phyloP scores from a whole-genome alignment of 2,329 filamentous ascomycete genomes.

The Paramyrothecium roridum region DNA sequence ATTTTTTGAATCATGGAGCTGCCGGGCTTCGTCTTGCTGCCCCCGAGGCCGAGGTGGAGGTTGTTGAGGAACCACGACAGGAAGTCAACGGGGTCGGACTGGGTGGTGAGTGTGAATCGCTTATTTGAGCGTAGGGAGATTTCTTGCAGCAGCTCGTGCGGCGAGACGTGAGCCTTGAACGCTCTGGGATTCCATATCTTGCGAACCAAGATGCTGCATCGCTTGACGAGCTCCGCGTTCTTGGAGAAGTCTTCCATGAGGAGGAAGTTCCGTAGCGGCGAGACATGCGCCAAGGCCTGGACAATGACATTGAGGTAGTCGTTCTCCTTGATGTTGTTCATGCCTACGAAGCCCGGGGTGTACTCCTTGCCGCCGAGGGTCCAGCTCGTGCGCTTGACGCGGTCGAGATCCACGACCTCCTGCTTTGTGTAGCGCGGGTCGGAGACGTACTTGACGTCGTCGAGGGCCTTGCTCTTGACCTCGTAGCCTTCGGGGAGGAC shows the following conservation, averaged over 20 bases:
- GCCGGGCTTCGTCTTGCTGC: conserved; percentile 80
- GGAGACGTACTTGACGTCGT: conserved; percentile 97
- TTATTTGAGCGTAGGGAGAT: conserved; percentile 88
- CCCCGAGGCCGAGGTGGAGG: conserved; percentile 85
- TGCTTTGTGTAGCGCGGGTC: conserved; percentile 81
- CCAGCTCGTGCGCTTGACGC: conserved; percentile 58
- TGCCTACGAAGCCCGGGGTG: conserved; percentile 90
- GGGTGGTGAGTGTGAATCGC: conserved; percentile 83
- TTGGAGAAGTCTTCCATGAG: conserved; percentile 78
- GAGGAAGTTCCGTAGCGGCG: conserved; percentile 86
- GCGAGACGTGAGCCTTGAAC: conserved; percentile 95
- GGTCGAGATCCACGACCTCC: conserved; percentile 79
- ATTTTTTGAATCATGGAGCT: conserved; percentile 86
- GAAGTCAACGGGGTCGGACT: conserved; percentile 96
- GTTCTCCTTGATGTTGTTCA: conserved; percentile 99
- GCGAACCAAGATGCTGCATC: conserved; percentile 84
- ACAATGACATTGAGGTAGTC: conserved; percentile 97
- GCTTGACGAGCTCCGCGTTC: conserved; percentile 75
- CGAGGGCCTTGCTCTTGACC: conserved; percentile 87
- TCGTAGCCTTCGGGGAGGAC: conserved; percentile 96
- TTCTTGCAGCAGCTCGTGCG: conserved; percentile 94
- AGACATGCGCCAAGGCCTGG: conserved; percentile 86
- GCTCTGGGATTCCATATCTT: conserved; percentile 98
- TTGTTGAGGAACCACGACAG: conserved; percentile 97
- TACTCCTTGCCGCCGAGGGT: conserved; percentile 84